These are phyloP conservation scores for Podaxis sp. DNA, from an alignment of 768 basidiomycete species.

Conservation along the genomic window DNA sequence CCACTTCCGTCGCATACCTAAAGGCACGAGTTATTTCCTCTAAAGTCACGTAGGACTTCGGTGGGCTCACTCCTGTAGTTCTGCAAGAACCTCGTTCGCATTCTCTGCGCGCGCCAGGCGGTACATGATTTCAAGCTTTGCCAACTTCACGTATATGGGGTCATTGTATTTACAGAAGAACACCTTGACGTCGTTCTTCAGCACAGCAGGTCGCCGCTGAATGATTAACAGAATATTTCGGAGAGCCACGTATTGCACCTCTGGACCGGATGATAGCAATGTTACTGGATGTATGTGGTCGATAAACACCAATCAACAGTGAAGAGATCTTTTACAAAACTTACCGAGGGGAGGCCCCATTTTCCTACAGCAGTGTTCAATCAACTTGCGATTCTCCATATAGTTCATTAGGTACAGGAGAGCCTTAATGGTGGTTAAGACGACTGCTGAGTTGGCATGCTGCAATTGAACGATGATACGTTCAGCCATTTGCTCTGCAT, in stretches of 20 bases:
- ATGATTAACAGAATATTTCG: constrained; percentile 97
- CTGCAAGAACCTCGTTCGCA: constrained; percentile 87
- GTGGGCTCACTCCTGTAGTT: constrained; percentile 82
- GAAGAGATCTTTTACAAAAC: constrained; percentile 10
- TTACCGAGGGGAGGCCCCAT: constrained; percentile 96
- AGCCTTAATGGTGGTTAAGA: constrained; percentile 96
- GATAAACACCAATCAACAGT: constrained; percentile 1
- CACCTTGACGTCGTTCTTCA: constrained; percentile 97
- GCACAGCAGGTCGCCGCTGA: constrained; percentile 86
- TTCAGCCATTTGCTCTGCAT: constrained; percentile 95
- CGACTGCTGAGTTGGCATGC: constrained; percentile 99
- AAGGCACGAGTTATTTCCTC: not conserved
- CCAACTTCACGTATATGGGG: constrained; percentile 97
- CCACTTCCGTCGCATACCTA: constrained; percentile 97
- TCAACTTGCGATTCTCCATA: constrained; percentile 85
- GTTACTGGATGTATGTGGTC: constrained; percentile 59
- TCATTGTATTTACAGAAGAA: constrained; percentile 99
- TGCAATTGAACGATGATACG: constrained; percentile 91
- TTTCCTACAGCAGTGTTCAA: constrained; percentile 92
- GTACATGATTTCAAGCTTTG: constrained; percentile 99
- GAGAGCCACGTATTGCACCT: constrained; percentile 97
- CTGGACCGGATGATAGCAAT: constrained; percentile 92
- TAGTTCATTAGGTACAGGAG: constrained; percentile 98
- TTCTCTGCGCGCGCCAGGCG: constrained; percentile 94
- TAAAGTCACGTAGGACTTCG: not conserved